Evolutionary conservation across 805 yeast species (phyloP), one percentile per base, ranked within the genome.

Genomic region (Kodamaea fukazawae): DNA sequence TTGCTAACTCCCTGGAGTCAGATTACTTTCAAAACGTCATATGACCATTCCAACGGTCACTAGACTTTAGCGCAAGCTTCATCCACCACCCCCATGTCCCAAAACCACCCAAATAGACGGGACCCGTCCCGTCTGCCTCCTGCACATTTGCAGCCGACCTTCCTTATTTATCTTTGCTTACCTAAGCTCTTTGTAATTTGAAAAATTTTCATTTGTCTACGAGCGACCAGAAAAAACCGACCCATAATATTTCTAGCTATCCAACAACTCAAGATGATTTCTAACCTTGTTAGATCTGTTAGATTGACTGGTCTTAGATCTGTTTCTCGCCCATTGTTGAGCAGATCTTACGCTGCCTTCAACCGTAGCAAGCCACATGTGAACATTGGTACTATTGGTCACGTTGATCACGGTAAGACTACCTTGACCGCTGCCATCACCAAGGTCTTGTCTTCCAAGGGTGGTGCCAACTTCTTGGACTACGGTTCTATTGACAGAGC

Each of bases 351-450:
- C 49, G 95, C 95, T 47, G 77, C 91, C 36, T 93, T 91, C 64
- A 86, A 85, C 68, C 91, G 99, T 74, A 76, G 89, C 54, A 93
- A 93, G 75, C 98, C 98, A 36, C 98, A 91, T 65, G 83, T 91
- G 54, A 91, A 91, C 72, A 78, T 91, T 55, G 99, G 98, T 73
- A 91, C 98, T 63, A 91, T 91, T 65, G 98, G 98, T 53, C 98
- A 91, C 68, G 98, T 91, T 52, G 99, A 91, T 75, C 98, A 91
- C 71, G 99, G 99, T 70, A 91, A 91, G 73, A 90, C 98, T 57
- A 90, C 98, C 41, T 77, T 91, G 62, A 93, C 99, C 45, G 99
- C 98, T 51, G 98, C 98, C 58, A 90, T 91, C 76, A 91, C 98
- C 72, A 91, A 93, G 76, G 90, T 87, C 44, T 76, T 91, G 49